Conservation (phyloP, 139 green algal genomes). For the Micractinium sp. region DNA sequence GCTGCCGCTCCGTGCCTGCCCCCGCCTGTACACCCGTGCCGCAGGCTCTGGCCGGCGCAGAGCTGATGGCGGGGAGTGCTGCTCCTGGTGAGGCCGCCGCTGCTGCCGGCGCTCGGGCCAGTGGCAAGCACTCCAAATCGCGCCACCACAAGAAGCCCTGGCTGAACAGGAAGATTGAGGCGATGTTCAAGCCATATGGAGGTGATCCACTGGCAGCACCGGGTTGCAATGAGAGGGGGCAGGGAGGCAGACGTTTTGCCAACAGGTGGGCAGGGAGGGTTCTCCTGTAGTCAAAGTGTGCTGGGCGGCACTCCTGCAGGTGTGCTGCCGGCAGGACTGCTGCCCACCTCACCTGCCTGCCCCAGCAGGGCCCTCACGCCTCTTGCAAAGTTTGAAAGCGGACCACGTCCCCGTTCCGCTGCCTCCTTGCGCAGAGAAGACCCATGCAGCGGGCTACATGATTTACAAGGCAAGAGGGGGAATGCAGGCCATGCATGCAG, state of each 20-base stretch:
- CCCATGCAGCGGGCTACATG: slow-evolving; percentile 1
- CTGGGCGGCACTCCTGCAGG: too few relatives aligned
- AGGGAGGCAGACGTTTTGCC: too few relatives aligned
- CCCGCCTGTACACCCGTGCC: not conserved
- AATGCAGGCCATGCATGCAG: too few relatives aligned
- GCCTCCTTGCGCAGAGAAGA: not conserved
- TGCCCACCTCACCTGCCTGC: not conserved
- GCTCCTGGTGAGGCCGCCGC: not conserved
- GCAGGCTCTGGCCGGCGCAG: slow-evolving; percentile 1
- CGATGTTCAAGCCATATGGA: slow-evolving; percentile 15
- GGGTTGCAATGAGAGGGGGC: too few relatives aligned
- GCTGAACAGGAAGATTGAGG: slow-evolving; percentile 22
- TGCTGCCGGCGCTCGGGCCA: not conserved
- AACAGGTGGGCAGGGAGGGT: too few relatives aligned
- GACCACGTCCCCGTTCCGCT: too few relatives aligned
- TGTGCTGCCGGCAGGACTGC: too few relatives aligned
- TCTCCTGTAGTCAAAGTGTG: too few relatives aligned
- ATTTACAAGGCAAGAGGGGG: slow-evolving; percentile 15
- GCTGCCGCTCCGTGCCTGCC: too few relatives aligned
- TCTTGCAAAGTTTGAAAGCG: too few relatives aligned
- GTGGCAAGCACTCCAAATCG: not conserved
- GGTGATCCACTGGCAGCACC: not conserved
- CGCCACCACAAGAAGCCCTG: slow-evolving; percentile 15
- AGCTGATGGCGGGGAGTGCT: not conserved
- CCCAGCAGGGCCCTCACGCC: not conserved